phyloP scores from a whole-genome alignment of 176 grass and related monocot genomes.

The Oryza coarctata region DNA sequence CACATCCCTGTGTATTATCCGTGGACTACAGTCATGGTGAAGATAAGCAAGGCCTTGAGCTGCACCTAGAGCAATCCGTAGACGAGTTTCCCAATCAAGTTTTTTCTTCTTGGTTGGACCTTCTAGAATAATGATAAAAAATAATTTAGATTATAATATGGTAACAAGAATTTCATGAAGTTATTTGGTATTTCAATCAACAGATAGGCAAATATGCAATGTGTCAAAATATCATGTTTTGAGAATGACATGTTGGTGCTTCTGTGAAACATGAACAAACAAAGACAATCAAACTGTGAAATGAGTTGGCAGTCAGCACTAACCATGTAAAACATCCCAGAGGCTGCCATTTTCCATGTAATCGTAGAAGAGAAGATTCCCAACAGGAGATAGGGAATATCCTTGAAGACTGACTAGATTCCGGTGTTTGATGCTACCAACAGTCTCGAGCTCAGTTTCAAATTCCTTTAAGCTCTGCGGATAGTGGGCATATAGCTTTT shows the following conservation, averaged over 20 bases:
- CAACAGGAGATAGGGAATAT: constrained; percentile 83
- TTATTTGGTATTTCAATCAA: neutral
- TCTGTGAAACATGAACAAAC: constrained; percentile 15
- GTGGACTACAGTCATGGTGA: constrained; percentile 89
- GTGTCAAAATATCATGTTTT: constrained; percentile 9
- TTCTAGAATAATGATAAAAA: constrained; percentile 29
- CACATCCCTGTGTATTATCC: constrained; percentile 93
- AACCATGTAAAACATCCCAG: constrained; percentile 99
- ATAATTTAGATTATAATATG: neutral
- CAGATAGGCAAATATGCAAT: neutral
- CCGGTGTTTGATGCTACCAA: constrained; percentile 95
- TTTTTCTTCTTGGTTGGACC: constrained; percentile 88
- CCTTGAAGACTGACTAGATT: constrained; percentile 95
- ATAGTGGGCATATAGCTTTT: constrained; percentile 82
- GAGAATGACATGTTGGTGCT: neutral
- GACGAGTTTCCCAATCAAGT: constrained; percentile 80
- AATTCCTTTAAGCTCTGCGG: constrained; percentile 84
- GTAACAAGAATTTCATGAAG: neutral
- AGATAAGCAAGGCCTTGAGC: constrained; percentile 94
- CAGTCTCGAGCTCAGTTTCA: constrained; percentile 87
- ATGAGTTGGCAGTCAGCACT: neutral
- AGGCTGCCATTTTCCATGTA: constrained; percentile 98
- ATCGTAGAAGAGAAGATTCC: constrained; percentile 94
- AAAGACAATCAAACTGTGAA: neutral
- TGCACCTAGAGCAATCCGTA: constrained; percentile 74